These are phyloP conservation scores for Coprinellus micaceus DNA, from an alignment of 768 basidiomycete species.

Conservation along the genomic window DNA sequence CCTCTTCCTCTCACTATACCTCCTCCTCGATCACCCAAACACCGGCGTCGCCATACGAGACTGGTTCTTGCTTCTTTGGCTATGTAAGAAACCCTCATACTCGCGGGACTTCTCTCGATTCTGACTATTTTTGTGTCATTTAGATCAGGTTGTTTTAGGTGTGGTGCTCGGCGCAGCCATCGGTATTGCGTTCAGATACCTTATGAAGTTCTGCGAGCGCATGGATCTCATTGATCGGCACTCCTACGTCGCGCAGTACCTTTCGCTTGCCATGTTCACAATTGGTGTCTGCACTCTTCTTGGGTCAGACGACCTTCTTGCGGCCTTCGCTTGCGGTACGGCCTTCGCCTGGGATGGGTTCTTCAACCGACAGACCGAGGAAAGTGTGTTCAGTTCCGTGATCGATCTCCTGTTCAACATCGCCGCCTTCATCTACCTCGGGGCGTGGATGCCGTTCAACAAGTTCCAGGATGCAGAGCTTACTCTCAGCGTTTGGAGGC, in stretches of 20 bases:
- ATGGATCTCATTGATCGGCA: constrained; percentile 88
- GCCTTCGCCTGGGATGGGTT: constrained; percentile 98
- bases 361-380: constrained; percentile 91
- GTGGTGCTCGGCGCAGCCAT: constrained; percentile 69
- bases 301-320: constrained; percentile 90
- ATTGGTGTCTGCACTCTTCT: constrained; percentile 82
- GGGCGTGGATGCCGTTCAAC: constrained; percentile 95
- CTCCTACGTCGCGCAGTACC: constrained; percentile 90
- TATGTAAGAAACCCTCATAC: constrained; percentile 52
- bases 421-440: constrained; percentile 92
- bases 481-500: constrained; percentile 77
- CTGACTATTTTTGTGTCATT: constrained; percentile 13
- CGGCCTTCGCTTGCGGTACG: constrained; percentile 91
- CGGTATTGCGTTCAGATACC: constrained; percentile 76
- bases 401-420: constrained; percentile 96
- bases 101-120: not conserved
- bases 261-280: constrained; percentile 77
- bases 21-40: constrained; percentile 61
- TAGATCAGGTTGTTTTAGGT: constrained; percentile 79
- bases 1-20: constrained; percentile 84
- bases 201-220: constrained; percentile 90
- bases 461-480: constrained; percentile 64
- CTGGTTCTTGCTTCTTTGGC: constrained; percentile 87
- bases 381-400: constrained; percentile 92
- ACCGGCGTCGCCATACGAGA: constrained; percentile 68